Evolutionary conservation across 2,329 filamentous ascomycete genomes (phyloP), one percentile per base, ranked within the genome.

Genomic region (Aspergillus costaricaensis): DNA sequence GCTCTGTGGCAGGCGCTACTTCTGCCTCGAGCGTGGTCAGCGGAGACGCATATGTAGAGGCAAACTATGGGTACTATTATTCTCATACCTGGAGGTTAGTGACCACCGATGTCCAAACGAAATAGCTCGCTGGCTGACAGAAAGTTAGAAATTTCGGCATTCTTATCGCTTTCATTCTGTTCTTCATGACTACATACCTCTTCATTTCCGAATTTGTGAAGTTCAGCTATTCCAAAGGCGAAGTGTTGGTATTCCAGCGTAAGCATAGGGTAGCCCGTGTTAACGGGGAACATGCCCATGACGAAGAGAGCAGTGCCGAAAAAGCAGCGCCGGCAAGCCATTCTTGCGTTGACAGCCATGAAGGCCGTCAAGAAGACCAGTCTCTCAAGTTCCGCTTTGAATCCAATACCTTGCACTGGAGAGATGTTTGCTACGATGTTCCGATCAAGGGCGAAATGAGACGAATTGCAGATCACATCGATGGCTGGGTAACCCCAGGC

Each of bases 391-490:
- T 80, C 64, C 62, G 23, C n/a, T 57, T 43, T 63, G 86, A 90
- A 72, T 91, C 85, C 2, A 89, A 88, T n/a, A 85, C 92, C 58
- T 93, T 95, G 79, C 89, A 91, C 68, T 96, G 91, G 91, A 83
- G 87, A 64, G 83, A 92, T 67, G 87, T 96, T 0, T 91, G 88
- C 76, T 96, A 90, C 67, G 87, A 90, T 61, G 88, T 91, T 72
- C 84, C 85, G 65, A 91, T 95, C 75, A 94, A 94, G 78, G 81
- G 82, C 7, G 86, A 92, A 67, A 77, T 81, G 1, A 84, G 91
- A 9, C 85, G 88, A 32, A 88, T 65, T 12, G 71, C 85, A 2
- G 81, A 85, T 57, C 69, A 83, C 55, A 79, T 85, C 3, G 77
- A 76, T 32, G 83, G 75, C 12, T 85, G 74, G 68, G 81, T 83